Percentiles rank a stretch among this genome's conserved stretches.
Evolutionary conservation across 441 rosid genomes (phyloP).

Genomic region (Populus hybrid): DNA sequence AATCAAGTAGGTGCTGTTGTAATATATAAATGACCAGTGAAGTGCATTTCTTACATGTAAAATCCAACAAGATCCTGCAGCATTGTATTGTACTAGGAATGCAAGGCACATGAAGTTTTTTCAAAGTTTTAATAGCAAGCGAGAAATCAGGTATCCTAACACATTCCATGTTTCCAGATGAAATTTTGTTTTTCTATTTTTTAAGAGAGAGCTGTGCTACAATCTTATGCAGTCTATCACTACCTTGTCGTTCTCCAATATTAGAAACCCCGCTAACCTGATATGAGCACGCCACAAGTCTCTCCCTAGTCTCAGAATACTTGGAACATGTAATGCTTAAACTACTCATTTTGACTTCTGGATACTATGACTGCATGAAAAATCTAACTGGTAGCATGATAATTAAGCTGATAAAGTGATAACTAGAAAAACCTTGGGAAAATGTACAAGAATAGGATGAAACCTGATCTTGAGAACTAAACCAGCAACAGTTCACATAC

Average conservation of each 20-base stretch:
- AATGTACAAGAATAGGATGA: conserved; percentile 8
- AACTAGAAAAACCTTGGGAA: conserved; percentile 1
- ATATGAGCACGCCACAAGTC: background rate
- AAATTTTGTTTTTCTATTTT: background rate
- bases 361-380: background rate
- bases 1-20: conserved; percentile 10
- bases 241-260: background rate
- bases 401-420: background rate
- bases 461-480: conserved; percentile 82
- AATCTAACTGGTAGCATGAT: background rate
- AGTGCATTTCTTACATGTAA: background rate
- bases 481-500: conserved; percentile 74
- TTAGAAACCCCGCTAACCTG: conserved; percentile 8
- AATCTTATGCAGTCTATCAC: background rate
- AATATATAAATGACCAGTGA: background rate
- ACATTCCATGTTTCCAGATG: background rate
- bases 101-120: background rate
- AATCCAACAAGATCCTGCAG: background rate
- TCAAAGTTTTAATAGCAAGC: background rate
- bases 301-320: background rate
- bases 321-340: background rate
- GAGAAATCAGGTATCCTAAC: background rate
- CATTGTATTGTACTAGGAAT: background rate
- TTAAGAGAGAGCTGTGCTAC: background rate
- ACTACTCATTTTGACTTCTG: conserved; percentile 5